These are phyloP conservation scores for Fusarium pseudocircinatum DNA, from an alignment of 2,329 filamentous ascomycete species.

Conservation along the genomic window DNA sequence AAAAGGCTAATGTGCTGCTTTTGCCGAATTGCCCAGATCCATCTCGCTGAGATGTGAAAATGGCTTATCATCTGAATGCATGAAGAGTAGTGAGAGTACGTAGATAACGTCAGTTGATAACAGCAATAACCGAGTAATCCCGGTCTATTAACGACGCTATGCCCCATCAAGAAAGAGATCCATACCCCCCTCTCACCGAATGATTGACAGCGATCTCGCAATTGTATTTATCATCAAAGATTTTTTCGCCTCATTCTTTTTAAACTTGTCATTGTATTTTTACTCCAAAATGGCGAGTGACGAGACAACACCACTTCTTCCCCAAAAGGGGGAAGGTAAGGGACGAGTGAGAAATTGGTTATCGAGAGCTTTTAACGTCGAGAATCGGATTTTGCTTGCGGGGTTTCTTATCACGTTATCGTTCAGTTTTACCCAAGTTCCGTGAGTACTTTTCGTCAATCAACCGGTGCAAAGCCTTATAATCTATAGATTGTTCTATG, in stretches of 20 bases:
- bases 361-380: conserved; percentile 40
- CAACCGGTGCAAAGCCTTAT: too few relatives aligned
- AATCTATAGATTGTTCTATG: too few relatives aligned
- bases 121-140: conserved; percentile 23
- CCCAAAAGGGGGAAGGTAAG: conserved; percentile 13
- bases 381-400: conserved; percentile 63
- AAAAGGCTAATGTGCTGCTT: rapidly evolving
- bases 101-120: neutral
- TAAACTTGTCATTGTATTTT: conserved; percentile 1
- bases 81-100: neutral
- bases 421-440: conserved; percentile 61
- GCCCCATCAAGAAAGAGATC: conserved; percentile 5
- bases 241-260: conserved; percentile 12
- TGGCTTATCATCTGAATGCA: neutral
- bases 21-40: rapidly evolving
- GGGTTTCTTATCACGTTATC: conserved; percentile 67
- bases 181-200: conserved; percentile 20
- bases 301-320: conserved; percentile 39
- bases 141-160: conserved; percentile 8
- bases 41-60: neutral
- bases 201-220: conserved; percentile 11
- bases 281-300: conserved; percentile 31
- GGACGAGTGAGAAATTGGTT: conserved; percentile 25
- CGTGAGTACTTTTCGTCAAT: conserved; percentile 50
- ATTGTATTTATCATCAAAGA: conserved; percentile 25